Conservation (phyloP, 805 yeast genomes). For the Pachysolen tannophilus region DNA sequence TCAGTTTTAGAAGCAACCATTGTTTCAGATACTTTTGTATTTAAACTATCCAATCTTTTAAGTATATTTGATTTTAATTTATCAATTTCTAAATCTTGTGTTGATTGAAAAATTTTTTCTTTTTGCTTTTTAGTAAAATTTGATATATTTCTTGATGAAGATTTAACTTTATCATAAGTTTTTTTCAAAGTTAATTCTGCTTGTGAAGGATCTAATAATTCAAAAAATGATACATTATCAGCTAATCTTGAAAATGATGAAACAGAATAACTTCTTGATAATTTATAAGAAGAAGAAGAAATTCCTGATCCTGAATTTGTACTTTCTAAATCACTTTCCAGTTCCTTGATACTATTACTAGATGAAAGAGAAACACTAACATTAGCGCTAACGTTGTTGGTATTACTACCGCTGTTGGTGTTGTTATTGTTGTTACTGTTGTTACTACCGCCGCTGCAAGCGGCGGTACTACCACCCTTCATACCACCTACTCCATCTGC, state of each 20-base stretch:
- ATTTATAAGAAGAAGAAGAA: conserved; percentile 1
- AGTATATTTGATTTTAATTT: conserved; percentile 17
- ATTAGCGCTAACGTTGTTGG: too few species aligned
- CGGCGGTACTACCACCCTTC: too few species aligned
- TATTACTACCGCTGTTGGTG: too few species aligned
- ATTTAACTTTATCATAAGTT: conserved; percentile 9
- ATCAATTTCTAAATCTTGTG: conserved; percentile 20
- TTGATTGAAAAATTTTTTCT: conserved; percentile 15
- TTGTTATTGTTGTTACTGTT: too few species aligned
- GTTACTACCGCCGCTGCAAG: too few species aligned
- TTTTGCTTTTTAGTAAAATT: conserved; percentile 17
- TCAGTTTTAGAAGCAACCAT: conserved; percentile 49
- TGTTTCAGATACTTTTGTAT: conserved; percentile 26
- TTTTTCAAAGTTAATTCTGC: conserved; percentile 7
- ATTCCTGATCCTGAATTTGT: neutral
- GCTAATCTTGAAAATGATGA: too few species aligned
- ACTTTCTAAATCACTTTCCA: too few species aligned
- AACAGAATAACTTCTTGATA: too few species aligned
- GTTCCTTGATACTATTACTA: too few species aligned
- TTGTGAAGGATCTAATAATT: conserved; percentile 9
- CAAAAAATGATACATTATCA: conserved; percentile 5
- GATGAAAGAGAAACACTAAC: too few species aligned
- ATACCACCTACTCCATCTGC: too few species aligned
- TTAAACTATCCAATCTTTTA: conserved; percentile 27
- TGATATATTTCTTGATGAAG: conserved; percentile 5